These are phyloP conservation scores for Arthrobotrys sphaeroides DNA, from an alignment of 2,329 filamentous ascomycete species.

Conservation along the genomic window DNA sequence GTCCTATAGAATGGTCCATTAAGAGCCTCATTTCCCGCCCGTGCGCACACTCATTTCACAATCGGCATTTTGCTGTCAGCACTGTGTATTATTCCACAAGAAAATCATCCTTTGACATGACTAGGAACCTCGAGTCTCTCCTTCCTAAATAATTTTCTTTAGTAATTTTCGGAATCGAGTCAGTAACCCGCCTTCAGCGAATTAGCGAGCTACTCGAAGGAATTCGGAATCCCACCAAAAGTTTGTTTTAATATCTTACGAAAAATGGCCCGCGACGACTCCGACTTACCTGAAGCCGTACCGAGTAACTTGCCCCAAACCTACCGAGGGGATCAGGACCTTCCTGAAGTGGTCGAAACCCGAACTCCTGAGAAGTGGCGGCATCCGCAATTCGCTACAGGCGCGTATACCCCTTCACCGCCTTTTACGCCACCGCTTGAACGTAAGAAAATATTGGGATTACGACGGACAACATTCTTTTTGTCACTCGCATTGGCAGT, in stretches of 20 bases:
- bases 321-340: constrained; percentile 10
- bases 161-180: neutral
- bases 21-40: constrained; percentile 7
- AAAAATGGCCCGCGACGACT: constrained; percentile 7
- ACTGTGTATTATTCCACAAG: neutral
- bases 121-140: neutral
- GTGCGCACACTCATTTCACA: neutral
- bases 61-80: constrained; percentile 10
- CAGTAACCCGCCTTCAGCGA: neutral
- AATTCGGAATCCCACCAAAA: too few species aligned
- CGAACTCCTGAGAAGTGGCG: constrained; percentile 8
- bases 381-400: constrained; percentile 18
- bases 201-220: neutral
- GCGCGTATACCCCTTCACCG: constrained; percentile 30
- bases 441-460: constrained; percentile 18
- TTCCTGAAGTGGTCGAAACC: constrained; percentile 12
- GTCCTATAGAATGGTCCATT: neutral
- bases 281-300: constrained; percentile 24
- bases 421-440: constrained; percentile 16
- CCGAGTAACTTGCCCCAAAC: constrained; percentile 25
- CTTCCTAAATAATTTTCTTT: neutral
- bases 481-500: constrained; percentile 27
- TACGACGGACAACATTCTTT: constrained; percentile 26
- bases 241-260: neutral
- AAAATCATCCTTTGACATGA: neutral